A percentile compares a stretch with the other conserved stretches of the same genome.
These are phyloP conservation scores for Neonectria faginata DNA, from an alignment of 2,329 filamentous ascomycete genomes.

Conservation along the genomic window DNA sequence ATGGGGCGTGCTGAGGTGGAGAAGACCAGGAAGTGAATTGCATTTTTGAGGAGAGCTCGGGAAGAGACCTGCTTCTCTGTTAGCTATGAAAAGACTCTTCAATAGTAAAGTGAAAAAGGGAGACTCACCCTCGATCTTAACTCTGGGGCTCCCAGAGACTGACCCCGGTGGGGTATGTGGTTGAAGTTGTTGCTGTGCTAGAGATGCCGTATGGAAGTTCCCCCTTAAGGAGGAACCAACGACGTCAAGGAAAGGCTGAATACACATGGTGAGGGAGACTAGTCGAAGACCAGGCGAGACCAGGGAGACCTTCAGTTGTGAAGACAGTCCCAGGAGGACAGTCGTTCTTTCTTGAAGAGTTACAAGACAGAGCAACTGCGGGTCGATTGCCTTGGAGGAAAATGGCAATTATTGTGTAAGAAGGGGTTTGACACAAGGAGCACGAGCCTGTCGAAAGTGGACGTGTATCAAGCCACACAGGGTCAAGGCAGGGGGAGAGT, in stretches of 20 bases:
- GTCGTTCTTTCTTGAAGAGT: conserved; percentile 38
- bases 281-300: conserved; percentile 24
- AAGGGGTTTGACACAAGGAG: conserved; percentile 12
- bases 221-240: conserved; percentile 24
- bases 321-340: conserved; percentile 36
- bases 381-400: conserved; percentile 17
- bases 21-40: conserved; percentile 42
- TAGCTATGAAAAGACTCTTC: conserved; percentile 16
- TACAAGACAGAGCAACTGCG: conserved; percentile 34
- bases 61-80: conserved; percentile 36
- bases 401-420: background rate
- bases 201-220: conserved; percentile 7
- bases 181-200: conserved; percentile 29
- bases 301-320: conserved; percentile 24
- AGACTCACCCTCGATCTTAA: conserved; percentile 49
- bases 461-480: conserved; percentile 30
- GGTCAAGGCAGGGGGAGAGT: conserved; percentile 40
- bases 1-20: conserved; percentile 33
- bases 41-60: conserved; percentile 40
- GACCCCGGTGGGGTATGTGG: conserved; percentile 46
- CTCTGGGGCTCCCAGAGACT: conserved; percentile 50
- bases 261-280: conserved; percentile 34
- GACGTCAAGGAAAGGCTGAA: conserved; percentile 39
- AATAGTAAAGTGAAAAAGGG: background rate
- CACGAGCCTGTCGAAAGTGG: conserved; percentile 26